phyloP scores from a whole-genome alignment of 148 eudicot species.

The Amaranthus hypochondriacus region DNA sequence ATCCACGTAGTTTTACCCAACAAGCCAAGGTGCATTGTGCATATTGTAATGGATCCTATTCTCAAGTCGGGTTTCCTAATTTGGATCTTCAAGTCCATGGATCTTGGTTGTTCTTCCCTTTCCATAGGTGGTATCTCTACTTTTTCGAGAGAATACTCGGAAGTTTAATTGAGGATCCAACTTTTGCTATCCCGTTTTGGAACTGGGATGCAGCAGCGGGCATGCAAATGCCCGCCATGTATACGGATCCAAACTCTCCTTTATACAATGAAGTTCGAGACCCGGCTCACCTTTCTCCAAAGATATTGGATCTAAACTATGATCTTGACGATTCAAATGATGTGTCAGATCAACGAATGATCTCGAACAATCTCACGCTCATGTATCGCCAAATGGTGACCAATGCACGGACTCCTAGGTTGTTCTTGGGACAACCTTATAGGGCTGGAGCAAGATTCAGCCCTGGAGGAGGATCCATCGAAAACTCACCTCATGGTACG shows the following conservation, averaged over 20 bases:
- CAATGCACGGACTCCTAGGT: neutral
- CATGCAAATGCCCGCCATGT: constrained; percentile 53
- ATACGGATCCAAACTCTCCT: constrained; percentile 33
- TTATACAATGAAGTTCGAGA: constrained; percentile 48
- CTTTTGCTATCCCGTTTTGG: constrained; percentile 79
- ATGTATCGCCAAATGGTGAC: constrained; percentile 3
- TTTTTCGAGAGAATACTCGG: constrained; percentile 5
- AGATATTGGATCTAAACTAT: constrained; percentile 47
- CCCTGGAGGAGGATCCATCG: constrained; percentile 64
- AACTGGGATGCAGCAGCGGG: constrained; percentile 68
- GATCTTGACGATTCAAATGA: constrained; percentile 22
- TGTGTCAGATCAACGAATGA: too few relatives aligned
- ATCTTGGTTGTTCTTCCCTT: constrained; percentile 11
- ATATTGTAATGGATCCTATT: constrained; percentile 68
- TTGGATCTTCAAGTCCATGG: constrained; percentile 1
- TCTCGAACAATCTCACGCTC: too few relatives aligned
- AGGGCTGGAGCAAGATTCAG: neutral
- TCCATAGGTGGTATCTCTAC: constrained; percentile 5
- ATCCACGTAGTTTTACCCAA: constrained; percentile 68
- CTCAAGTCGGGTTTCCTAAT: constrained; percentile 21
- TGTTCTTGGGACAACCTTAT: neutral
- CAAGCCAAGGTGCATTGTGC: constrained; percentile 86
- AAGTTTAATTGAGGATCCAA: constrained; percentile 19
- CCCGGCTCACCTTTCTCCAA: constrained; percentile 44
- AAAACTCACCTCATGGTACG: constrained; percentile 66